phyloP scores from a whole-genome alignment of 2,329 filamentous ascomycete genomes.

The Colletotrichum sp. region DNA sequence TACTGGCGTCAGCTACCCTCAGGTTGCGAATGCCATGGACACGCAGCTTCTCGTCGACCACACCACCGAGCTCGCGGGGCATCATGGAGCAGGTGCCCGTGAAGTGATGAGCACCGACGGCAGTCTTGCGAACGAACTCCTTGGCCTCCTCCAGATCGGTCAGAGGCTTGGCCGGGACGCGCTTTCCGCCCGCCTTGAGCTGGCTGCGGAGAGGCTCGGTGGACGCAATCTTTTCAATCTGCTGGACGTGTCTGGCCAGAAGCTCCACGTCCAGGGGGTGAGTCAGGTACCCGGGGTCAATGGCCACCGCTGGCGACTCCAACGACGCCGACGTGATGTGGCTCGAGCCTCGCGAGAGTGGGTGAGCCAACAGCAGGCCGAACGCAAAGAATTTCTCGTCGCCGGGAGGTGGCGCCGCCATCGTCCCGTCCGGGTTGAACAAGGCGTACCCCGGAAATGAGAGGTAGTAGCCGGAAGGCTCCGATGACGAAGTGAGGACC shows the following conservation, averaged over 20 bases:
- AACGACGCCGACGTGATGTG: conserved; percentile 55
- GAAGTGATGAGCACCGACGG: conserved; percentile 50
- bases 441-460: conserved; percentile 20
- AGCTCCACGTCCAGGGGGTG: conserved; percentile 62
- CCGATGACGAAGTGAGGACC: conserved; percentile 11
- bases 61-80: conserved; percentile 55
- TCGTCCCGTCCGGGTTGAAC: conserved; percentile 17
- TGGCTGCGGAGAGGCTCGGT: conserved; percentile 46
- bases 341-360: conserved; percentile 63
- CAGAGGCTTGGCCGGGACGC: conserved; percentile 24
- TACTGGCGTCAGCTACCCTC: conserved; percentile 49
- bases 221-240: conserved; percentile 41
- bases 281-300: conserved; percentile 60
- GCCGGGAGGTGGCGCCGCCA: conserved; percentile 17
- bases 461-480: conserved; percentile 23
- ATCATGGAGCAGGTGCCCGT: conserved; percentile 55
- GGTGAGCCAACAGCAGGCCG: conserved; percentile 64
- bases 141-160: conserved; percentile 37
- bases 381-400: conserved; percentile 55
- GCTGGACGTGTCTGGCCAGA: conserved; percentile 48
- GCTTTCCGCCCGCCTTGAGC: conserved; percentile 40
- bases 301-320: conserved; percentile 29
- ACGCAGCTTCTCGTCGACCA: conserved; percentile 47
- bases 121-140: conserved; percentile 37
- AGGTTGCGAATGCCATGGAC: conserved; percentile 51